These are phyloP conservation scores for Salix dunnii DNA, from an alignment of 345 rosid genomes.

Conservation along the genomic window DNA sequence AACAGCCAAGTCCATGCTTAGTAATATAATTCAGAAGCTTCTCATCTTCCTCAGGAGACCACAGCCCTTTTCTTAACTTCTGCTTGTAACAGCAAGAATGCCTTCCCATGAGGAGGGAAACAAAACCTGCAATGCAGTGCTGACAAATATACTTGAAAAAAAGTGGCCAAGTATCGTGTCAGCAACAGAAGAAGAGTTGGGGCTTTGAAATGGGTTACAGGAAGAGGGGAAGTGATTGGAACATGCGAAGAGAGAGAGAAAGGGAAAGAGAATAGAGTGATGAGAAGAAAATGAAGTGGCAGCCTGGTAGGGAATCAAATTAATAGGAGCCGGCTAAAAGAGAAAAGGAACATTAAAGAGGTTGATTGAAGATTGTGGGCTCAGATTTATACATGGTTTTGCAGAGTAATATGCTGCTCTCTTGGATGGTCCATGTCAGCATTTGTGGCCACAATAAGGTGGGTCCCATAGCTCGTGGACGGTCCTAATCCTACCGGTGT, in stretches of 20 bases:
- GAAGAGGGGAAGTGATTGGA: not conserved
- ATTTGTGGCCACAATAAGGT: not conserved
- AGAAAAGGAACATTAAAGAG: slow-evolving; percentile 32
- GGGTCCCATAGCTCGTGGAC: slow-evolving; percentile 5
- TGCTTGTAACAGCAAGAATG: slow-evolving; percentile 77
- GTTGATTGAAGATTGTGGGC: slow-evolving; percentile 28
- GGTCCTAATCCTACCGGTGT: slow-evolving; percentile 22
- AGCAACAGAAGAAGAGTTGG: slow-evolving; percentile 9
- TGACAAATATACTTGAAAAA: slow-evolving; percentile 10
- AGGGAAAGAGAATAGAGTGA: slow-evolving; percentile 12
- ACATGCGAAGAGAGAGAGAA: not conserved
- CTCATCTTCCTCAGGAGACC: slow-evolving; percentile 94
- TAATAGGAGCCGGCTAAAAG: slow-evolving; percentile 27
- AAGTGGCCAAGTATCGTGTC: slow-evolving; percentile 5
- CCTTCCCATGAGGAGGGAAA: slow-evolving; percentile 57
- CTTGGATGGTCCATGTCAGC: slow-evolving; percentile 28
- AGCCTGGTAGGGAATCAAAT: slow-evolving; percentile 36
- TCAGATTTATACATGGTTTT: slow-evolving; percentile 13
- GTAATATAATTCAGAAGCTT: slow-evolving; percentile 66
- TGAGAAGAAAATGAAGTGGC: slow-evolving; percentile 30
- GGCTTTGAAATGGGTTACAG: slow-evolving; percentile 7
- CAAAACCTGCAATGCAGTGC: slow-evolving; percentile 14
- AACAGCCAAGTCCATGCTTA: slow-evolving; percentile 73
- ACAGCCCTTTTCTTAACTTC: slow-evolving; percentile 77
- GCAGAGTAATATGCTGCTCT: not conserved